Percentiles rank a stretch among this genome's conserved stretches.
Evolutionary conservation across 2,329 filamentous ascomycete genomes (phyloP).

Genomic region (Diaporthe caulivora): DNA sequence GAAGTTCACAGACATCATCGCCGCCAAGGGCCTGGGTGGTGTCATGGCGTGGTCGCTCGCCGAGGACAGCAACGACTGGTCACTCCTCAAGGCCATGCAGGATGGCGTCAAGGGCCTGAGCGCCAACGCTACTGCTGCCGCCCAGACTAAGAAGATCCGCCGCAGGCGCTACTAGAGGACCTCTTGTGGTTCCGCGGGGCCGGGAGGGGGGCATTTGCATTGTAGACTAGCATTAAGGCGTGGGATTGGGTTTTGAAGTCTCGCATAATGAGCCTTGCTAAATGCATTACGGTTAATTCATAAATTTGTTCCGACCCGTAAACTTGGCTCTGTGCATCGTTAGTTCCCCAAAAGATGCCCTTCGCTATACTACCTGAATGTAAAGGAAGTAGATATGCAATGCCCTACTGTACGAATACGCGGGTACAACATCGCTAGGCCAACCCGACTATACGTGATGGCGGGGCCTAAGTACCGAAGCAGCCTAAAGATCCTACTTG

Average conservation of each 20-base stretch:
- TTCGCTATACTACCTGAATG: too few relatives aligned
- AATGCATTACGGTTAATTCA: slow-evolving; percentile 4
- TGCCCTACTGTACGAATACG: too few relatives aligned
- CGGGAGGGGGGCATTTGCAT: background rate
- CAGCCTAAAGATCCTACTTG: too few relatives aligned
- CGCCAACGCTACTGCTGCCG: background rate
- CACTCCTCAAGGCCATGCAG: slow-evolving; percentile 58
- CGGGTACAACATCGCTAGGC: too few relatives aligned
- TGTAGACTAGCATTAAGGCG: background rate
- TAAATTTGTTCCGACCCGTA: background rate
- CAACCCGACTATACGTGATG: too few relatives aligned
- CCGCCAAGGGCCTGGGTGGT: slow-evolving; percentile 58
- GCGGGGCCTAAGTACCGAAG: too few relatives aligned
- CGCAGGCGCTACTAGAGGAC: slow-evolving; percentile 25
- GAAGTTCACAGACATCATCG: slow-evolving; percentile 62
- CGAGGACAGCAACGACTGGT: slow-evolving; percentile 59
- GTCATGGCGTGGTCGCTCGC: slow-evolving; percentile 67
- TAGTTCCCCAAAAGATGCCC: too few relatives aligned
- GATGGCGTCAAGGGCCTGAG: slow-evolving; percentile 41
- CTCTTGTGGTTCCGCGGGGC: background rate
- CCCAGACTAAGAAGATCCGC: slow-evolving; percentile 17
- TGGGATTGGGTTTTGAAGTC: background rate
- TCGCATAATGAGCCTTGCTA: slow-evolving; percentile 18
- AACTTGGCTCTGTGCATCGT: background rate
- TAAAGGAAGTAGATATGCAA: too few relatives aligned